A percentile compares a stretch with the other conserved stretches of the same genome.
Conservation (phyloP, 441 rosid species). For the Brassica hybrid region DNA sequence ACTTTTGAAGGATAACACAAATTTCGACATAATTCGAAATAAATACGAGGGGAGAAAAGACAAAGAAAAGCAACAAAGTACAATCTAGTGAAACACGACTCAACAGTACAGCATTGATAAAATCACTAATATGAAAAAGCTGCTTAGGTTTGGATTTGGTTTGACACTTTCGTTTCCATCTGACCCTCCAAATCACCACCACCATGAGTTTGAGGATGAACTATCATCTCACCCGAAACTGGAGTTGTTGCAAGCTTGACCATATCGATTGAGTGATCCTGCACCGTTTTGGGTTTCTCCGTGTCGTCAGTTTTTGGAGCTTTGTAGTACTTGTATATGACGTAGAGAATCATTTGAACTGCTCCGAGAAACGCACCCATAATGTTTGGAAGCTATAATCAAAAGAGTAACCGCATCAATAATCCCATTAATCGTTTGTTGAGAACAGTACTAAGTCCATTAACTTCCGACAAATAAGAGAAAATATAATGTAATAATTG, state of each 20-base stretch:
- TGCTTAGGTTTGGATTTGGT: constrained; percentile 14
- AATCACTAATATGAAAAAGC: constrained; percentile 11
- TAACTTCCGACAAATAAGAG: too few relatives aligned
- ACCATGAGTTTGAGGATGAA: constrained; percentile 11
- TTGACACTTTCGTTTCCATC: constrained; percentile 23
- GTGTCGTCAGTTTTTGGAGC: constrained; percentile 12
- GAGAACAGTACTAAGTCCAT: not conserved
- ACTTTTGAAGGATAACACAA: constrained; percentile 15
- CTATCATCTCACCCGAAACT: constrained; percentile 18
- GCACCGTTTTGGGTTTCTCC: constrained; percentile 23
- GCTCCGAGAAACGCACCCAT: constrained; percentile 52
- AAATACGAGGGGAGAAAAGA: not conserved
- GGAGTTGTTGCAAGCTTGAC: constrained; percentile 20
- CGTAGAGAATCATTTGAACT: constrained; percentile 53
- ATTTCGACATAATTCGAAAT: constrained; percentile 14
- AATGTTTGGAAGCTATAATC: constrained; percentile 50
- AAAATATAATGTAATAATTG: not conserved
- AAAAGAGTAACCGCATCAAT: constrained; percentile 15
- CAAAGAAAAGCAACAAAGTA: not conserved
- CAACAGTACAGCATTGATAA: constrained; percentile 26
- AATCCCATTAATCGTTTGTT: constrained; percentile 1
- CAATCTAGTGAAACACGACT: constrained; percentile 27
- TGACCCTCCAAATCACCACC: constrained; percentile 36
- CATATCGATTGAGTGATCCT: constrained; percentile 42
- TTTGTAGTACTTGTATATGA: constrained; percentile 41